Base-by-base conservation (phyloP, 1,284 basidiomycete genomes). In the Ceratobasidium sp. region DNA sequence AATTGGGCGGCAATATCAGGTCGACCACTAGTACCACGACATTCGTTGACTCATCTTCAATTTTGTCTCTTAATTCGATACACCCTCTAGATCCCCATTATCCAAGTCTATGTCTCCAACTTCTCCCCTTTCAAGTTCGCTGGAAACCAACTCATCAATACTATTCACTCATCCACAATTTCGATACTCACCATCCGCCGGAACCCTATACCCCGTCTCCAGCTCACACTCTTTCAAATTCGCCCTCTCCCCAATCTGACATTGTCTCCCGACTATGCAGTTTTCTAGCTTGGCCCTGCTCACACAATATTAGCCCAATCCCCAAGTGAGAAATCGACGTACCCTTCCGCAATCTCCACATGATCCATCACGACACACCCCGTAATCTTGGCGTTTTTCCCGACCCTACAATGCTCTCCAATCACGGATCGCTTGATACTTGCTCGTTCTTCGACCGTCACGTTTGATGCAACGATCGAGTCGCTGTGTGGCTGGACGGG, bases 331-430 rank as follows among this genome's bases (percentile, higher is more conserved):
- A 32, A 44, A 37, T n/a, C 19, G 34, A 43, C 40, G 44, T 19
- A 81, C 90, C 94, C 94, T 78, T 97, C 95, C 37, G 89, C 94
- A 34, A 99, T 87, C 2, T 92, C 88, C 80, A 96, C 97, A 81
- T 96, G 94, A 82, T 98, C 97, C 83, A 98, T 89, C 37, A 99
- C 83, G 13, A 99, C 89, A 80, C 93, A 96, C n/a, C 94, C 93
- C 0, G 88, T 88, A 75, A 99, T 90, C 83, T 92, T 96, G 40
- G 89, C 92, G 85, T 92, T 92, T 82, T 91, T 95, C 13, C 96
- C 96, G 77, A 99, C 94, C 29, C 90, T 85, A 81, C 95, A 97
- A 81, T 97, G 95, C 77, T 92, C 89, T 5, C 97, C 97, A 32
- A 99, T 89, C 29, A 97, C 89, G 8, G 92, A 94, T 79, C 92